Evolutionary conservation across 2,329 filamentous ascomycete genomes (phyloP), one percentile per base, ranked within the genome.

Genomic region (Pleomassaria siparia): DNA sequence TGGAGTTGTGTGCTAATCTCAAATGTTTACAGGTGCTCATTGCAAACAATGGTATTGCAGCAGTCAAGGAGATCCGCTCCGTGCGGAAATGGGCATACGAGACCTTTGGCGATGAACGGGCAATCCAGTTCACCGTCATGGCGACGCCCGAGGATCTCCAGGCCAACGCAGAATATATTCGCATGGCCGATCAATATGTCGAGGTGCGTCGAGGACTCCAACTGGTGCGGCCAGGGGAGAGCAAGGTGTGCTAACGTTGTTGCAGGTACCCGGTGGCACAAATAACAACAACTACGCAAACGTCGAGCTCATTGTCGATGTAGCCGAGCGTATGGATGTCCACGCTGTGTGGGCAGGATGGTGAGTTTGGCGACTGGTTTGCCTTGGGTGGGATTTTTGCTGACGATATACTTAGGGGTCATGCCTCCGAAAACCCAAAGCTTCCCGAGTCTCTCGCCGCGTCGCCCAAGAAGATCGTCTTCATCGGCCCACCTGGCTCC

Each of bases 261-360:
- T 56, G 53, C 63, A 82, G 80, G 92, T 99, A 53, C 94, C 94
- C 26, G 94, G 94, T 68, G 94, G 94, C 69, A 99, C 94, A 54
- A 99, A 99, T 80, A 99, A 99, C 82, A 96, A 99, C 86, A 99
- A 99, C 76, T 99, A 99, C 76, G 94, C 94, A 76, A 99, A 99
- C 72, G 94, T 99, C 51, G 94, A 99, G 78, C 81, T 99, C 71
- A 99, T 99, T 74, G 94, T 99, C 59, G 94, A 99, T 78, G 85
- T 99, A 70, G 94, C 94, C 21, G 94, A 99, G 81, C 90, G 94
- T 54, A 97, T 96, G 91, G 85, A 92, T 64, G 94, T 99, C 51
- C 94, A 99, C 69, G 94, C 94, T 50, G 94, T 99, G 13, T 99
- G 94, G 94, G 94, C 94, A 63, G 94, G 94, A 80, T 99, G 94